These are phyloP conservation scores for Cyberlindnera japonica DNA, from an alignment of 805 yeast species.

Conservation along the genomic window DNA sequence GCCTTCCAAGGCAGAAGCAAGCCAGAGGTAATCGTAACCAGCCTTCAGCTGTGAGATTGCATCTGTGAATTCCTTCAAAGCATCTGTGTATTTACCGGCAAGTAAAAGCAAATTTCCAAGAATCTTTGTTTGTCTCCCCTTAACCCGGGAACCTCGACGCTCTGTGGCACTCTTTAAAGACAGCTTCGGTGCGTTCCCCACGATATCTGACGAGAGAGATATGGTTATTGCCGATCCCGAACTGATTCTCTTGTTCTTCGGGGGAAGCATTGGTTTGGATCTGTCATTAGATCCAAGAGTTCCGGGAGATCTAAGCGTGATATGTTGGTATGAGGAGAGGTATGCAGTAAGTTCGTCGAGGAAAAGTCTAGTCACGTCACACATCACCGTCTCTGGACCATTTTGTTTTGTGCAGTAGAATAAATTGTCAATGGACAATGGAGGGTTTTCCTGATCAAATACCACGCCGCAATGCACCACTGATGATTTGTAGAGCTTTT, in stretches of 20 bases:
- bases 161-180: conserved; percentile 32
- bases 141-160: conserved; percentile 42
- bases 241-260: conserved; percentile 39
- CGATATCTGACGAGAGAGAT: conserved; percentile 23
- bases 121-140: conserved; percentile 73
- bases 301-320: conserved; percentile 81
- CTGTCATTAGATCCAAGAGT: conserved; percentile 51
- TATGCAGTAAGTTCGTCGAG: conserved; percentile 61
- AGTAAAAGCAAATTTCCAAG: conserved; percentile 73
- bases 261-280: conserved; percentile 30
- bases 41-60: conserved; percentile 56
- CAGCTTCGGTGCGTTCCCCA: conserved; percentile 32
- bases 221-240: conserved; percentile 25
- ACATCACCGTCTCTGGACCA: conserved; percentile 55
- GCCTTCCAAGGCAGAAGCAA: conserved; percentile 84
- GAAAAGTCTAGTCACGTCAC: conserved; percentile 67
- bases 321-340: conserved; percentile 71
- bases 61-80: conserved; percentile 71
- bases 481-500: conserved; percentile 45
- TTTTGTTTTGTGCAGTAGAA: conserved; percentile 22
- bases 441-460: conserved; percentile 33
- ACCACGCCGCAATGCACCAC: conserved; percentile 52
- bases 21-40: conserved; percentile 78
- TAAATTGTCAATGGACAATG: not conserved
- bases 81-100: conserved; percentile 74